phyloP scores from a whole-genome alignment of 805 yeast species.

The Candida qinlingensis region DNA sequence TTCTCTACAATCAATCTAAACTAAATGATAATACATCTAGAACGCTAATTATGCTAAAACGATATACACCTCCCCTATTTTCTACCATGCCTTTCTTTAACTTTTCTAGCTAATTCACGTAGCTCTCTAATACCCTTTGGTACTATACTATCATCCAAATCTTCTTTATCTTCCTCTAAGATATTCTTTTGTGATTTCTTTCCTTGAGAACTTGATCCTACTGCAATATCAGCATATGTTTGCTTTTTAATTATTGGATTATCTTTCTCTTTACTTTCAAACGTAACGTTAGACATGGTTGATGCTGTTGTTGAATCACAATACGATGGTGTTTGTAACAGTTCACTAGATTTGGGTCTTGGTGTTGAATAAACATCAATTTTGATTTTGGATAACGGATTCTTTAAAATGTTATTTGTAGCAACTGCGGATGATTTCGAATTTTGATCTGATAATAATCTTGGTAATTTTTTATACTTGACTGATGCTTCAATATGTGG shows the following conservation, averaged over 20 bases:
- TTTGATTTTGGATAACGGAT: conserved; percentile 8
- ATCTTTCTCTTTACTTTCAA: conserved; percentile 16
- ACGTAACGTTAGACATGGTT: conserved; percentile 22
- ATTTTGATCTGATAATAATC: conserved; percentile 14
- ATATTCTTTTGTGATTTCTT: background rate
- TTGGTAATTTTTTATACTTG: conserved; percentile 16
- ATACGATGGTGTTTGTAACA: conserved; percentile 25
- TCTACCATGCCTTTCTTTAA: conserved; percentile 19
- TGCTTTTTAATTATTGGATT: conserved; percentile 1
- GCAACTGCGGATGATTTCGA: too few species aligned
- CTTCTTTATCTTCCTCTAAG: background rate
- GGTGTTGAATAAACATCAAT: conserved; percentile 24
- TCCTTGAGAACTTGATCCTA: too few species aligned
- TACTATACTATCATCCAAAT: conserved; percentile 2
- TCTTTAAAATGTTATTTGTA: background rate
- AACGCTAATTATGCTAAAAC: background rate
- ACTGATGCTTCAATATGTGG: conserved; percentile 20
- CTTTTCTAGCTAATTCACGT: conserved; percentile 20
- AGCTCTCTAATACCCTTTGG: conserved; percentile 22
- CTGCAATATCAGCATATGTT: too few species aligned
- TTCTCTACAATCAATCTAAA: background rate
- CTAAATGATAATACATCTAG: too few species aligned
- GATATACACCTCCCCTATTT: background rate
- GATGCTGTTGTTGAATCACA: conserved; percentile 22
- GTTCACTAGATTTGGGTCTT: conserved; percentile 26